These are phyloP conservation scores for Drechslerella coelobrocha DNA, from an alignment of 2,329 filamentous ascomycete species.

Conservation along the genomic window DNA sequence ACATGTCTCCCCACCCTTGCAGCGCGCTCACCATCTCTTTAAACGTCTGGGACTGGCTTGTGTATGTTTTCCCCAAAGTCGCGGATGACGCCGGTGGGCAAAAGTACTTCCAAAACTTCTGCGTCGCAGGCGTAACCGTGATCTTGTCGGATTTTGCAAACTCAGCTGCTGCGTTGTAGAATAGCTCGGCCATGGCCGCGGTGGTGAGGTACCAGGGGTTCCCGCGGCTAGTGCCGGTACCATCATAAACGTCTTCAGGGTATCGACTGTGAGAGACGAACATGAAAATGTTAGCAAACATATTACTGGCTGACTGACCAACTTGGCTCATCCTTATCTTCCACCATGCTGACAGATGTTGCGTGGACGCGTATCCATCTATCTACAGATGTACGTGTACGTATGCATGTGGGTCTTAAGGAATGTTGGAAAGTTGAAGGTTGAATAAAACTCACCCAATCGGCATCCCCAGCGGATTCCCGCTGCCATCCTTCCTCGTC, in stretches of 20 bases:
- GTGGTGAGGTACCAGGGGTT: constrained; percentile 85
- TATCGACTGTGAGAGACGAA: constrained; percentile 71
- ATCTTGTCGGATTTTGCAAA: constrained; percentile 72
- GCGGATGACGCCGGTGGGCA: constrained; percentile 18
- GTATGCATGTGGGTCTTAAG: background rate
- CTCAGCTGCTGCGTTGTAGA: constrained; percentile 77
- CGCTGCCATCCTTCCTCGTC: constrained; percentile 25
- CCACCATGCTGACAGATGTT: no score
- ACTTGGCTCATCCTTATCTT: background rate
- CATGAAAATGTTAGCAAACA: no score
- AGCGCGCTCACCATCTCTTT: constrained; percentile 42
- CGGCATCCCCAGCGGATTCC: constrained; percentile 45
- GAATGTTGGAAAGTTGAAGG: background rate
- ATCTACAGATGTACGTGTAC: background rate
- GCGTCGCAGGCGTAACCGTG: constrained; percentile 69
- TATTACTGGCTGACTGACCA: no score
- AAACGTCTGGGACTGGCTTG: constrained; percentile 32
- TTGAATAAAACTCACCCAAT: constrained; percentile 54
- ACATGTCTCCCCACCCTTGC: constrained; percentile 50
- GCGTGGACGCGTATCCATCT: no score
- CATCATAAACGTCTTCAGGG: constrained; percentile 75
- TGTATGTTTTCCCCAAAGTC: constrained; percentile 23
- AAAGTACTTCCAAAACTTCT: constrained; percentile 69
- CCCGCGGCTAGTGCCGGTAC: constrained; percentile 60
- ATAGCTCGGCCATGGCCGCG: constrained; percentile 77